Percentiles rank a stretch among this genome's conserved stretches.
These are phyloP conservation scores for Lavandula angustifolia DNA, from an alignment of 257 asterid species.

Conservation along the genomic window DNA sequence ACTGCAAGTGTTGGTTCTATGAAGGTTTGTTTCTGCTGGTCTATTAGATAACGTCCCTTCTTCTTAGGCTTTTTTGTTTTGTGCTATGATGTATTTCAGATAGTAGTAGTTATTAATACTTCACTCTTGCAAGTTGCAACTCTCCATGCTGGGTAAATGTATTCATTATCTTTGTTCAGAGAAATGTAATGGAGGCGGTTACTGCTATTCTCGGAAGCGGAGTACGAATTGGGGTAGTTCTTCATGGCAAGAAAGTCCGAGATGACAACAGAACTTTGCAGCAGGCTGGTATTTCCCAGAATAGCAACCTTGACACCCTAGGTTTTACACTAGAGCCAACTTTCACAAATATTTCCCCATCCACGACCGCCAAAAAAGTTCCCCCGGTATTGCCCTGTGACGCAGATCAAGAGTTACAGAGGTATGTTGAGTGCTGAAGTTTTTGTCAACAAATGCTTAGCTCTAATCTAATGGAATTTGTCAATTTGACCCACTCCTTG, in stretches of 20 bases:
- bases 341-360: slow-evolving; percentile 36
- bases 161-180: slow-evolving; percentile 42
- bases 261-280: slow-evolving; percentile 66
- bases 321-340: slow-evolving; percentile 70
- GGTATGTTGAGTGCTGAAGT: slow-evolving; percentile 36
- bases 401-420: slow-evolving; percentile 36
- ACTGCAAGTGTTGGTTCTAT: slow-evolving; percentile 84
- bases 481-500: slow-evolving; percentile 3
- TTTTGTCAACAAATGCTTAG: neutral
- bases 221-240: slow-evolving; percentile 68
- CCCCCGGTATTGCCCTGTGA: slow-evolving; percentile 38
- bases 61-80: neutral
- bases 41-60: neutral
- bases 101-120: neutral
- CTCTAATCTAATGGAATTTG: slow-evolving; percentile 6
- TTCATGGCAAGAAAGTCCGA: slow-evolving; percentile 73
- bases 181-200: slow-evolving; percentile 77
- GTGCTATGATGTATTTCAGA: slow-evolving; percentile 8
- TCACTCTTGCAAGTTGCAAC: neutral
- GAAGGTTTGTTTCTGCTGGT: slow-evolving; percentile 53
- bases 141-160: neutral
- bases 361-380: slow-evolving; percentile 34
- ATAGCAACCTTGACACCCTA: slow-evolving; percentile 52
- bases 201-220: slow-evolving; percentile 63
- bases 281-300: slow-evolving; percentile 72